Evolutionary conservation across 2,329 filamentous ascomycete species (phyloP).

Genomic region (Alternaria sp.): DNA sequence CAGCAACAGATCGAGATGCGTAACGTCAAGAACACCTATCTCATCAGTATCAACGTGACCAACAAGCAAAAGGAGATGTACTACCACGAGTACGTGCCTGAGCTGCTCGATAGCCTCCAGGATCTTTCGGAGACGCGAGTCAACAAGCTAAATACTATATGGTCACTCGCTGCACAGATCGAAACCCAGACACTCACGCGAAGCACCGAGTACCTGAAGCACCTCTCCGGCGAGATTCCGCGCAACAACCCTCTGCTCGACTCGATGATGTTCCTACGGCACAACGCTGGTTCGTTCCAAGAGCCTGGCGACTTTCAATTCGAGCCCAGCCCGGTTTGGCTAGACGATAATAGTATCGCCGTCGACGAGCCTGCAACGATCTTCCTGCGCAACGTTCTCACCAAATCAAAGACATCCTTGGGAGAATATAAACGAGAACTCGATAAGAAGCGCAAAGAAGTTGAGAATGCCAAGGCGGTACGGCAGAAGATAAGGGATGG

Average conservation of each 20-base stretch:
- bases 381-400: slow-evolving; percentile 88
- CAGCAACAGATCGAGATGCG: slow-evolving; percentile 95
- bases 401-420: slow-evolving; percentile 87
- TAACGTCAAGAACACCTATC: slow-evolving; percentile 97
- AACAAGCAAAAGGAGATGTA: slow-evolving; percentile 98
- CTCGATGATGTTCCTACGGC: slow-evolving; percentile 96
- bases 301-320: slow-evolving; percentile 87
- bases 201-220: slow-evolving; percentile 75
- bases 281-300: slow-evolving; percentile 84
- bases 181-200: slow-evolving; percentile 81
- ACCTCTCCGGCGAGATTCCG: slow-evolving; percentile 80
- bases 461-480: slow-evolving; percentile 77
- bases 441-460: slow-evolving; percentile 85
- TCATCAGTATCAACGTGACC: slow-evolving; percentile 94
- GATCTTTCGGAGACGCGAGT: slow-evolving; percentile 92
- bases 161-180: slow-evolving; percentile 80
- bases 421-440: slow-evolving; percentile 82
- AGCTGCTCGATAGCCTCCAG: slow-evolving; percentile 88
- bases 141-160: slow-evolving; percentile 82
- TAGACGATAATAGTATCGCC: slow-evolving; percentile 88
- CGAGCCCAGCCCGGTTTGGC: slow-evolving; percentile 95
- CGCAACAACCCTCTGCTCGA: slow-evolving; percentile 90
- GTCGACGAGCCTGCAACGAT: slow-evolving; percentile 87
- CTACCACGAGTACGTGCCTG: slow-evolving; percentile 95
- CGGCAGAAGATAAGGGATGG: slow-evolving; percentile 83